Base-by-base conservation (phyloP, 768 basidiomycete species). In the Suillus sp. region DNA sequence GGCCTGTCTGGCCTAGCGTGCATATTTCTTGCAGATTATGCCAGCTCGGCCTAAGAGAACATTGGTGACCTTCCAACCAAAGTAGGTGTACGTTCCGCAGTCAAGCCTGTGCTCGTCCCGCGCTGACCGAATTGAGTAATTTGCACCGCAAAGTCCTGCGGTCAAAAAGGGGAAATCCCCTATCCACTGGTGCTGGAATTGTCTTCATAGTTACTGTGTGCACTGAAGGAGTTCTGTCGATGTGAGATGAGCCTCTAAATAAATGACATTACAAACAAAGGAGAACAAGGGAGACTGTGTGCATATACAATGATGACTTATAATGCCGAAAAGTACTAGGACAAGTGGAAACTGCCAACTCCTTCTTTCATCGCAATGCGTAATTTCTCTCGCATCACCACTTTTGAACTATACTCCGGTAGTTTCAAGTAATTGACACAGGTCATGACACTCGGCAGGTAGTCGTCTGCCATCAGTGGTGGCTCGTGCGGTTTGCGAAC, bases 401-500 rank as follows among this genome's bases (percentile, higher is more conserved):
- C 84, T 76, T 92, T 95, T 32, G 90, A 88, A 62, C 92, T 93
- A 75, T 99, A 99, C 71, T 98, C 95, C 0, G 96, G 96, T 67
- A 98, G 80, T 76, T 99, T 99, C 71, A 99, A 79, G 73, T 95
- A 96, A 77, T 95, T 95, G 64, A 95, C 96, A 75, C 97, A 99
- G 4, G 97, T 99, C 97, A 99, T 99, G 35, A 98, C 96, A 70
- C 93, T 96, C 0, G 96, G 96, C 34, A 99, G 81, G 73, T 97
- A 96, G 71, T 97, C 93, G 73, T 99, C 95, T 8, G 96, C 92
- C 7, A 86, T 87, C 62, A 97, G 81, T 13, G 95, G 92, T 8
- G 91, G 82, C 76, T 98, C 97, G 68, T 96, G 95, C 10, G 93
- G 95, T 77, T 99, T 99, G 65, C 96, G 89, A 22, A 99, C 96